These are phyloP conservation scores for Camellia oleifera DNA, from an alignment of 179 eudicot species.

Conservation along the genomic window DNA sequence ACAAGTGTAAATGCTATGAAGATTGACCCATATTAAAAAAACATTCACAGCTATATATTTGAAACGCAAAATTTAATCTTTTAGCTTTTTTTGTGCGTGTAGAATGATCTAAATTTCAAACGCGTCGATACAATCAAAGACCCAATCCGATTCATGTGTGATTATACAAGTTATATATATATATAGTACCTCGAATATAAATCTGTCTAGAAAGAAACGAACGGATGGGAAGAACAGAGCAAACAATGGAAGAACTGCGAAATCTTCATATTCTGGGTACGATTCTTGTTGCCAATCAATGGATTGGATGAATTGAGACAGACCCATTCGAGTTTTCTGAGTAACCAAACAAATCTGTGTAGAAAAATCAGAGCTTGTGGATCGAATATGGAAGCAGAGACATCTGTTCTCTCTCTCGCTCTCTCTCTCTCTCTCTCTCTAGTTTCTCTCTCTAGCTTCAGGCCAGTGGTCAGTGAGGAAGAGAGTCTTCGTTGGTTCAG, in stretches of 20 bases:
- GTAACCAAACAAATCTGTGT: background rate
- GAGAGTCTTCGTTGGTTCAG: background rate
- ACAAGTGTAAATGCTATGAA: background rate
- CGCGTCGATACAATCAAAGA: background rate
- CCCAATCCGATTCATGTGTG: background rate
- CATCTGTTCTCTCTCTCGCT: background rate
- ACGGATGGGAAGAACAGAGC: slow-evolving; percentile 69
- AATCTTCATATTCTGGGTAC: slow-evolving; percentile 64
- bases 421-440: background rate
- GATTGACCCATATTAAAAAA: background rate
- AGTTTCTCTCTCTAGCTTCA: background rate
- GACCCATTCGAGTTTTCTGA: slow-evolving; percentile 32
- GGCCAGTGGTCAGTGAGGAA: background rate
- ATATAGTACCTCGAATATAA: slow-evolving; percentile 72
- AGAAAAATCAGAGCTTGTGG: background rate
- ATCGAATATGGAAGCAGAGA: background rate
- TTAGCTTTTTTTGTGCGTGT: background rate
- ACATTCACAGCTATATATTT: background rate
- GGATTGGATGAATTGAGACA: slow-evolving; percentile 29
- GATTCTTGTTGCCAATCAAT: slow-evolving; percentile 83
- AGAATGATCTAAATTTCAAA: background rate
- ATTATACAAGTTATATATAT: background rate
- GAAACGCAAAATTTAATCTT: background rate
- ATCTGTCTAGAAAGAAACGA: slow-evolving; percentile 78
- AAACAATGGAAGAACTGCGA: slow-evolving; percentile 57